phyloP scores from a whole-genome alignment of 371 early-diverging fungal species.

The Dichotomocladium elegans region DNA sequence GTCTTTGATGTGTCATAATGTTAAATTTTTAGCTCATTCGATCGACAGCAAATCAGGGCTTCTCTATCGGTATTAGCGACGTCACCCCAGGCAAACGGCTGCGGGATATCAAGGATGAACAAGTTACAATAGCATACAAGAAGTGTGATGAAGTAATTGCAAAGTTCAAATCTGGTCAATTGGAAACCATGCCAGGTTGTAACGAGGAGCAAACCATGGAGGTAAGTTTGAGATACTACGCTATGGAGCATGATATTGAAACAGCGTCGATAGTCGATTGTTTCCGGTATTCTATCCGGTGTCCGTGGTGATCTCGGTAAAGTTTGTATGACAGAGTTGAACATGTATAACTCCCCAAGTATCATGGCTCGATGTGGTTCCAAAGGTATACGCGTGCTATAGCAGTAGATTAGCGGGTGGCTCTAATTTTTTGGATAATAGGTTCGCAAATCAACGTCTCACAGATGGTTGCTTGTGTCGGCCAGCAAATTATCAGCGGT shows the following conservation, averaged over 20 bases:
- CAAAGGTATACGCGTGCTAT: slow-evolving; percentile 59
- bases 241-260: slow-evolving; percentile 13
- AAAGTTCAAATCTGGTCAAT: slow-evolving; percentile 63
- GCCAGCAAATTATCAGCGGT: slow-evolving; percentile 99
- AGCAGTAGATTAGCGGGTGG: neutral
- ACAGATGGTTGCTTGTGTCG: slow-evolving; percentile 99
- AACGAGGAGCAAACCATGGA: slow-evolving; percentile 90
- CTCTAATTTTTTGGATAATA: neutral
- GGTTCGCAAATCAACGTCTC: slow-evolving; percentile 97
- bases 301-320: slow-evolving; percentile 97
- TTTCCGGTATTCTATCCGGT: slow-evolving; percentile 87
- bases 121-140: slow-evolving; percentile 78
- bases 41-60: slow-evolving; percentile 79
- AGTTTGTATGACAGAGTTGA: slow-evolving; percentile 92
- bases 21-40: too few relatives aligned
- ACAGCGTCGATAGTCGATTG: slow-evolving; percentile 43
- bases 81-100: slow-evolving; percentile 88
- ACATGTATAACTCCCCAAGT: slow-evolving; percentile 93
- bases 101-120: slow-evolving; percentile 71
- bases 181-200: slow-evolving; percentile 89
- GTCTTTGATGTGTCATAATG: too few relatives aligned
- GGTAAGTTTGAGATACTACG: slow-evolving; percentile 15
- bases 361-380: slow-evolving; percentile 99
- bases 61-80: slow-evolving; percentile 98
- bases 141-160: slow-evolving; percentile 85